Percentiles rank a stretch among this genome's conserved stretches.
Evolutionary conservation across 106 monocot genomes (phyloP).

Genomic region (Dioscorea dumetorum): DNA sequence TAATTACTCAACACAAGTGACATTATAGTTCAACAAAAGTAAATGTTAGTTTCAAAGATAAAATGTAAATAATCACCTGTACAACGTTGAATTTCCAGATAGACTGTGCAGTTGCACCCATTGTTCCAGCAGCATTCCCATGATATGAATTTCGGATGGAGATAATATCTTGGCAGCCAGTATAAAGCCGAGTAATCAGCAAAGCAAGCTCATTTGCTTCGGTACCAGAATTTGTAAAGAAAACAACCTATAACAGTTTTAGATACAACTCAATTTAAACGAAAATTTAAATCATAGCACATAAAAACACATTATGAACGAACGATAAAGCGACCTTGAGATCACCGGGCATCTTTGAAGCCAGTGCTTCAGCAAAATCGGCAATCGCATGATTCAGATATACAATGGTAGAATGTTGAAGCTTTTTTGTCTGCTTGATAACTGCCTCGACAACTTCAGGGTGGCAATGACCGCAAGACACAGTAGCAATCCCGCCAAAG

Average conservation of each 20-base stretch:
- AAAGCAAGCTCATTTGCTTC: slow-evolving; percentile 94
- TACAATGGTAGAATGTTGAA: slow-evolving; percentile 86
- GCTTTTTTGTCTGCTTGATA: slow-evolving; percentile 49
- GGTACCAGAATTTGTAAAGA: slow-evolving; percentile 98
- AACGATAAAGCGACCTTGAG: slow-evolving; percentile 43
- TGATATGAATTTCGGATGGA: slow-evolving; percentile 91
- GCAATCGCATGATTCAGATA: slow-evolving; percentile 83
- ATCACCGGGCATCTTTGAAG: slow-evolving; percentile 77
- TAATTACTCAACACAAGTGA: too few relatives aligned
- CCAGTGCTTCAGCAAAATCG: slow-evolving; percentile 88
- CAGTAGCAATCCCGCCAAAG: slow-evolving; percentile 91
- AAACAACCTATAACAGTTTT: slow-evolving; percentile 48
- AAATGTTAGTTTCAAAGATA: too few relatives aligned
- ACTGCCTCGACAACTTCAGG: slow-evolving; percentile 74
- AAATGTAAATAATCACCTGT: slow-evolving; percentile 37
- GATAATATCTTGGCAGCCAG: slow-evolving; percentile 85
- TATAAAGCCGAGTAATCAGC: slow-evolving; percentile 87
- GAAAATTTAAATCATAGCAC: too few relatives aligned
- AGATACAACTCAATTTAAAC: too few relatives aligned
- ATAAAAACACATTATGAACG: background rate
- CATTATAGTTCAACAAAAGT: too few relatives aligned
- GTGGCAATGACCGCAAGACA: slow-evolving; percentile 90
- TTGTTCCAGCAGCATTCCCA: slow-evolving; percentile 95
- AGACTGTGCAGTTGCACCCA: slow-evolving; percentile 79
- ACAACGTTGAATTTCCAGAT: slow-evolving; percentile 93